Evolutionary conservation across 73 alveolate species (phyloP).

Genomic region (Paramecium bursaria): DNA sequence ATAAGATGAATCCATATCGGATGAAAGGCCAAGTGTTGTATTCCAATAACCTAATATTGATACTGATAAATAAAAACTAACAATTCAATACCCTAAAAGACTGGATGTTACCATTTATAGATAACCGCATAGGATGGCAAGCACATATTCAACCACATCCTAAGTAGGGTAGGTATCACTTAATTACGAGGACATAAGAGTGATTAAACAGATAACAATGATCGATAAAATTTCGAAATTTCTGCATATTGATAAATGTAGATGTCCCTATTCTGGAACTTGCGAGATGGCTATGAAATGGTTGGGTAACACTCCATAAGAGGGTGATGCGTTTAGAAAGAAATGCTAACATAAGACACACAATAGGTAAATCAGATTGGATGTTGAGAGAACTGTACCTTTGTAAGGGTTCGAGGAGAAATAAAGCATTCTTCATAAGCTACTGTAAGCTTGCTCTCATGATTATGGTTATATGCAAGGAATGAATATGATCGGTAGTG

Average conservation of each 20-base stretch:
- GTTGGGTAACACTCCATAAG: slow-evolving; percentile 20
- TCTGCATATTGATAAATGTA: slow-evolving; percentile 12
- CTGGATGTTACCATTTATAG: too few species aligned
- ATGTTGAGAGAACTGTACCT: slow-evolving; percentile 68
- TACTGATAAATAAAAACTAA: too few species aligned
- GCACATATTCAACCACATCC: slow-evolving; percentile 1
- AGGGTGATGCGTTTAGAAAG: neutral
- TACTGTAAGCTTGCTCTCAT: slow-evolving; percentile 53
- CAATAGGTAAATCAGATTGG: slow-evolving; percentile 54
- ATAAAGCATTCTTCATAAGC: neutral
- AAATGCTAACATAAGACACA: neutral
- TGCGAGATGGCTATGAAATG: slow-evolving; percentile 22
- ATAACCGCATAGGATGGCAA: too few species aligned
- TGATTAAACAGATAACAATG: slow-evolving; percentile 29
- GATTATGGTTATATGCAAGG: slow-evolving; percentile 73
- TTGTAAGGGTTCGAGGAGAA: slow-evolving; percentile 35
- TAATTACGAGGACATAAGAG: slow-evolving; percentile 52
- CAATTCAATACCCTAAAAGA: slow-evolving; percentile 47
- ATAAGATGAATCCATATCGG: too few species aligned
- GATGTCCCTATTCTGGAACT: slow-evolving; percentile 15
- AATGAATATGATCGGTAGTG: slow-evolving; percentile 70
- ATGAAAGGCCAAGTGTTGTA: too few species aligned
- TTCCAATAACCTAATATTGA: too few species aligned
- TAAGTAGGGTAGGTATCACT: slow-evolving; percentile 12
- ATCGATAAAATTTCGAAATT: slow-evolving; percentile 30